Base-by-base conservation (phyloP, 164 flowering plant genomes). In the Magnolia kwangsiensis region DNA sequence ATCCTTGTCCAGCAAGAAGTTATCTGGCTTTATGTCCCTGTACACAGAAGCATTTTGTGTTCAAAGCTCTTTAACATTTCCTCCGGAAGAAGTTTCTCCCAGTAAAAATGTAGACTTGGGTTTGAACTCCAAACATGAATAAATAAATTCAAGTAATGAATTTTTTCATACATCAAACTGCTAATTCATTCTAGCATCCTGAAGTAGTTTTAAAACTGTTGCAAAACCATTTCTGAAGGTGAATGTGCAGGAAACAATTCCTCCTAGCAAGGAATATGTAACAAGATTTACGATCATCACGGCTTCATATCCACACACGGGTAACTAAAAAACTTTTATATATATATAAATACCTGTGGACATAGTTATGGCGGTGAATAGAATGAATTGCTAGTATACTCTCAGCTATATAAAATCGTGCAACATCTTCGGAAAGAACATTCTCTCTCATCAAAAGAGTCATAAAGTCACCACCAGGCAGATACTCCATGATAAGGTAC, bases 401-500 rank as follows among this genome's bases (percentile, higher is more conserved):
- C 85, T 94, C 97, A 51, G 93, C 98, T 67, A 94, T 86, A 80
- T 94, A 94, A 86, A 94, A 94, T 66, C 92, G 87, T 24, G 97
- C 88, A 81, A 91, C 93, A 82, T 90, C 91, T 81, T 92, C 98
- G 50, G 94, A 87, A 75, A 94, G 93, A 80, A 87, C 74, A 80
- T 92, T 91, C 82, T 89, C 91, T 79, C 95, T 92, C 97, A 94
- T 92, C 75, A 94, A 77, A 70, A 92, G 86, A 68, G 95, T 91
- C 97, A 94, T 92, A 72, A 94, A 87, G 83, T 94, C 98, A 79
- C 98, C 98, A 78, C 98, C 98, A 78, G 98, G 98, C 82, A 94
- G 83, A 87, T 94, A 94, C 84, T 94, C 98, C 98, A 92, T 94
- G 78, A 94, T 94, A 72, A 94, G 97, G 83, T 94, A 94, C 78